Evolutionary conservation across 345 rosid genomes (phyloP).

Genomic region (Turnera subulata): DNA sequence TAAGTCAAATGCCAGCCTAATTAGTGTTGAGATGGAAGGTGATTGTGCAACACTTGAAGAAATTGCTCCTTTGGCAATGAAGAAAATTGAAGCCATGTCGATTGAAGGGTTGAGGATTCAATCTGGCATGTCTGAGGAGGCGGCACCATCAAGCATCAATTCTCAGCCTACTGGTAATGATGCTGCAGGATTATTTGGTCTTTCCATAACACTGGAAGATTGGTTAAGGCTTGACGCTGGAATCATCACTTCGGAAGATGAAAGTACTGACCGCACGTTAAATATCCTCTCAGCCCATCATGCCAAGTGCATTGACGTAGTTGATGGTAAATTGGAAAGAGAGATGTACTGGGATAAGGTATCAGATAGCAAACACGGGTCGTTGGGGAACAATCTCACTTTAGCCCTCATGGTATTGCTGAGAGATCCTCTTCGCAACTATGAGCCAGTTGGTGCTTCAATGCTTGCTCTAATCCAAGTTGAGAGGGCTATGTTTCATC

Average conservation of each 20-base stretch:
- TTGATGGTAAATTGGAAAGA: constrained; percentile 15
- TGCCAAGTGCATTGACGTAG: constrained; percentile 31
- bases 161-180: constrained; percentile 26
- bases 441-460: constrained; percentile 68
- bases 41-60: constrained; percentile 35
- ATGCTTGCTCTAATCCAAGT: constrained; percentile 69
- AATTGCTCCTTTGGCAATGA: constrained; percentile 38
- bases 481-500: constrained; percentile 37
- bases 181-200: constrained; percentile 38
- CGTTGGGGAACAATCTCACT: constrained; percentile 44
- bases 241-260: constrained; percentile 24
- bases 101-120: constrained; percentile 69
- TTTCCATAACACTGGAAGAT: constrained; percentile 50
- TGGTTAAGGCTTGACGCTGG: constrained; percentile 59
- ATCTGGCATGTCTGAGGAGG: constrained; percentile 56
- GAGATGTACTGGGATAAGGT: constrained; percentile 18
- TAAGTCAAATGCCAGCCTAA: constrained; percentile 8
- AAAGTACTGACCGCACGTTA: constrained; percentile 24
- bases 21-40: constrained; percentile 8
- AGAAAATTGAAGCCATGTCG: constrained; percentile 48
- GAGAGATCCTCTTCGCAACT: constrained; percentile 58
- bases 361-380: constrained; percentile 25
- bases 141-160: constrained; percentile 42
- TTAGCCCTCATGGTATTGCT: constrained; percentile 54
- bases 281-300: constrained; percentile 35